Conservation (phyloP, 2,329 filamentous ascomycete genomes). For the Ascochyta koolunga region DNA sequence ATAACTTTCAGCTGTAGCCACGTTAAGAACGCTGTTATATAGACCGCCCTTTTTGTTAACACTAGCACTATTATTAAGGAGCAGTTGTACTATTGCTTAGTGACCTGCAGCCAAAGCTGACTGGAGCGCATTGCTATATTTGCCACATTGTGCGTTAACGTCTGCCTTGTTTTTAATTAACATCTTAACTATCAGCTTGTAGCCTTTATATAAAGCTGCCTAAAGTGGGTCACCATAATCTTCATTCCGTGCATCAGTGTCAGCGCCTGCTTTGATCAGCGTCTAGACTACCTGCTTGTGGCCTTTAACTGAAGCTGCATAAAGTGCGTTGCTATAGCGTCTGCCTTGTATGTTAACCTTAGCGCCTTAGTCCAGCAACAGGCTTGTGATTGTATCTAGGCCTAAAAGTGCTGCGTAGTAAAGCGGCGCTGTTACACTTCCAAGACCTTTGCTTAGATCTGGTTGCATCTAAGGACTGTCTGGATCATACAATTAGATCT, state of each 20-base stretch:
- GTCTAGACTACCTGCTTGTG: neutral
- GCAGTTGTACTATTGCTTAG: neutral
- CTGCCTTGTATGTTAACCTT: neutral
- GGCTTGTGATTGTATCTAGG: too few species aligned
- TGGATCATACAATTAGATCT: too few species aligned
- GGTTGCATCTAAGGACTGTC: too few species aligned
- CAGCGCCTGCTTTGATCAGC: neutral
- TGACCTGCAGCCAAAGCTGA: neutral
- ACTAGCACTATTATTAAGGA: neutral
- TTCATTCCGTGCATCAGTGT: neutral
- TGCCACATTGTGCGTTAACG: too few species aligned
- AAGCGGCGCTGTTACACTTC: too few species aligned
- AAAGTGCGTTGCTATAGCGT: neutral
- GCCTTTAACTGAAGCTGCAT: neutral
- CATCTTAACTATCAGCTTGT: neutral
- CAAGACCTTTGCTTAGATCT: too few species aligned
- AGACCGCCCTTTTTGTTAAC: neutral
- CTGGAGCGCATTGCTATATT: neutral
- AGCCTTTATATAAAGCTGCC: neutral
- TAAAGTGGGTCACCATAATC: neutral
- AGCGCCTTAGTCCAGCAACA: neutral
- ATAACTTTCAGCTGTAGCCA: neutral
- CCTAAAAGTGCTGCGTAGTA: too few species aligned
- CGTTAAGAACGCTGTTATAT: slow-evolving; percentile 1
- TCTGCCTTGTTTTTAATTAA: neutral